Conservation (phyloP, 768 basidiomycete genomes). For the Pleurotus salmoneostramineus region DNA sequence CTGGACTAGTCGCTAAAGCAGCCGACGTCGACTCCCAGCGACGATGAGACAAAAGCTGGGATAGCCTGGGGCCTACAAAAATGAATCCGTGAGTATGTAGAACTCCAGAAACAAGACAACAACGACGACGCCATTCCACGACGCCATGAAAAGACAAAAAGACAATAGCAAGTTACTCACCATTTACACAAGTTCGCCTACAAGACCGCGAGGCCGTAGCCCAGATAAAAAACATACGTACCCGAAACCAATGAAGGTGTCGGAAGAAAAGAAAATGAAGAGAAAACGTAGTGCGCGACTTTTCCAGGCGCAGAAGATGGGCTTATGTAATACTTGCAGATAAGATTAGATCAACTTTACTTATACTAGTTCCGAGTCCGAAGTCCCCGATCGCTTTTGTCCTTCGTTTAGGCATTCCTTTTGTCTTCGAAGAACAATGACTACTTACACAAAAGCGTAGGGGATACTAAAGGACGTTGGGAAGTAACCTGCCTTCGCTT, state of each 20-base stretch:
- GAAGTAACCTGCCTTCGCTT: not conserved
- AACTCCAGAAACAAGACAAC: not conserved
- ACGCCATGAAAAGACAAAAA: not conserved
- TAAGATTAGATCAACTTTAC: not conserved
- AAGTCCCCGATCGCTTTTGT: not conserved
- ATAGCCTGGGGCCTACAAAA: not conserved
- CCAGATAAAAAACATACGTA: constrained; percentile 1
- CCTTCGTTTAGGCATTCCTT: not conserved
- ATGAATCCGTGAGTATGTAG: no score
- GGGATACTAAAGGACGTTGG: not conserved
- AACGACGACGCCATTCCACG: no score
- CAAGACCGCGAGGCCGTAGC: not conserved
- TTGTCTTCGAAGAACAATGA: not conserved
- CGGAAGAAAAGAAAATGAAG: not conserved
- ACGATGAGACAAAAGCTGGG: not conserved
- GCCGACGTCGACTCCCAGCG: not conserved
- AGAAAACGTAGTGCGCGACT: no score
- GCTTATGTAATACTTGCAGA: not conserved
- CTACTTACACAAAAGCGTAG: not conserved
- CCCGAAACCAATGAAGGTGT: not conserved
- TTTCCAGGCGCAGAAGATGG: no score
- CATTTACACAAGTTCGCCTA: not conserved
- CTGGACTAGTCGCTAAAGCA: not conserved
- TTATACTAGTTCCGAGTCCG: not conserved
- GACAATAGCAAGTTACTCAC: not conserved